These are phyloP conservation scores for Globisporangium splendens DNA, from an alignment of 352 stramenopile species.

Conservation along the genomic window DNA sequence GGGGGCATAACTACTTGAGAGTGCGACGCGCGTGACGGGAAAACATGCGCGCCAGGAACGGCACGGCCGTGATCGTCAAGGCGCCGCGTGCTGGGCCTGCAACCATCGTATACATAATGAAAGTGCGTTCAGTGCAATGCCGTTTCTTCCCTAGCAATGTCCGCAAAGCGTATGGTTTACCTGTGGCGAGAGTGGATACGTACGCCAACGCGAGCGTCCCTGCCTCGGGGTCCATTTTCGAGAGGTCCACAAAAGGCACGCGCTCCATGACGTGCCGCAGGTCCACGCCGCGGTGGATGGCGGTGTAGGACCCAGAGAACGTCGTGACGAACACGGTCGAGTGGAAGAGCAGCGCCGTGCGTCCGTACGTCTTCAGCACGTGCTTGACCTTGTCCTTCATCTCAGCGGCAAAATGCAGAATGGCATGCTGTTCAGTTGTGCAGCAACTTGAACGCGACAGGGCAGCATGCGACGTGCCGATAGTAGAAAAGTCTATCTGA, in stretches of 20 bases:
- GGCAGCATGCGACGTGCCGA: background rate
- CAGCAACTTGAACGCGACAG: background rate
- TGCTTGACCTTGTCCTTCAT: slow-evolving; percentile 74
- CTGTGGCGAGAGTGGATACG: slow-evolving; percentile 89
- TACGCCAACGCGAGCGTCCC: slow-evolving; percentile 84
- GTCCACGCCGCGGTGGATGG: slow-evolving; percentile 66
- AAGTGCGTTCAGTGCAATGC: no score
- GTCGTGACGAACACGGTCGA: slow-evolving; percentile 93
- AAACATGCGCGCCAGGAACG: slow-evolving; percentile 67
- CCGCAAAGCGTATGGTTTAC: slow-evolving; percentile 7
- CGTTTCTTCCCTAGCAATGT: no score
- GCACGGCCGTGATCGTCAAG: slow-evolving; percentile 69
- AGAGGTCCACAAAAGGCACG: slow-evolving; percentile 70
- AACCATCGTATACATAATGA: background rate
- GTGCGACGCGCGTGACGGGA: slow-evolving; percentile 25
- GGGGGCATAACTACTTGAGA: slow-evolving; percentile 12
- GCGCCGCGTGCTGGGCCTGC: slow-evolving; percentile 60
- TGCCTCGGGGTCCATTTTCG: slow-evolving; percentile 63
- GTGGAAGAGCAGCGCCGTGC: slow-evolving; percentile 91
- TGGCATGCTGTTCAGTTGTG: background rate
- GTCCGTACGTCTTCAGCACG: slow-evolving; percentile 92
- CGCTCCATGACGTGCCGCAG: slow-evolving; percentile 48
- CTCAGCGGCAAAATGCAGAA: background rate
- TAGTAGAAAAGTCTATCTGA: background rate
- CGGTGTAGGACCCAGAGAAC: slow-evolving; percentile 82